Base-by-base conservation (phyloP, 129 eudicot species). In the Chrysanthemum lavandulifolium region DNA sequence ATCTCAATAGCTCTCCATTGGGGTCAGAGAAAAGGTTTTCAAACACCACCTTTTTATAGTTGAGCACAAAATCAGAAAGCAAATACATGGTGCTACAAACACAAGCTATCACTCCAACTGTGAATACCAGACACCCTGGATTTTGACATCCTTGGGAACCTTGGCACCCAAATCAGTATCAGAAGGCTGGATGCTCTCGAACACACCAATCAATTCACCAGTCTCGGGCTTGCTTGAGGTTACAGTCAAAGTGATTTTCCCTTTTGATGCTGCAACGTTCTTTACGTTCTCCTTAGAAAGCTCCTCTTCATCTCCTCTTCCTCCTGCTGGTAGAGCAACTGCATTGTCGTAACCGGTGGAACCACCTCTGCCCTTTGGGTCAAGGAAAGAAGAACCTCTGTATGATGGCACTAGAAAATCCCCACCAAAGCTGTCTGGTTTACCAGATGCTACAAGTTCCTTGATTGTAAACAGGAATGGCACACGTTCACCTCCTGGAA, bases 291-390 rank as follows among this genome's bases (percentile, higher is more conserved):
- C 97, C 74, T 89, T 89, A 74, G 51, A 21, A 25, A 92, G 95
- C 67, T 86, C 97, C 83, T 91, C 96, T 74, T 91, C 93, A 31
- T 91, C 96, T 78, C 97, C 97, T 76, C 96, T 85, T 13, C 97
- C 97, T 13, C 96, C 96, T 7, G 97, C 97, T 14, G 96, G 97
- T 68, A 92, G 76, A 76, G 97, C 96, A 58, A 86, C 96, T 0
- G 96, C 96, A 15, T 89, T 92, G 78, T 89, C 96, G 55, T 92
- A 88, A 12, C 97, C 97, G 16, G 96, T 92, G 31, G 96, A 89
- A 0, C 94, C 97, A 83, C 96, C 97, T 69, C 96, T 74, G 45
- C 98, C 98, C 88, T 92, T 92, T 75, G 98, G 98, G 98, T 92
- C 98, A 15, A 89, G 87, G 84, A 92, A 92, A 0, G 98, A 92